These are phyloP conservation scores for Quercus lobata DNA, from an alignment of 331 rosid species.

Conservation along the genomic window DNA sequence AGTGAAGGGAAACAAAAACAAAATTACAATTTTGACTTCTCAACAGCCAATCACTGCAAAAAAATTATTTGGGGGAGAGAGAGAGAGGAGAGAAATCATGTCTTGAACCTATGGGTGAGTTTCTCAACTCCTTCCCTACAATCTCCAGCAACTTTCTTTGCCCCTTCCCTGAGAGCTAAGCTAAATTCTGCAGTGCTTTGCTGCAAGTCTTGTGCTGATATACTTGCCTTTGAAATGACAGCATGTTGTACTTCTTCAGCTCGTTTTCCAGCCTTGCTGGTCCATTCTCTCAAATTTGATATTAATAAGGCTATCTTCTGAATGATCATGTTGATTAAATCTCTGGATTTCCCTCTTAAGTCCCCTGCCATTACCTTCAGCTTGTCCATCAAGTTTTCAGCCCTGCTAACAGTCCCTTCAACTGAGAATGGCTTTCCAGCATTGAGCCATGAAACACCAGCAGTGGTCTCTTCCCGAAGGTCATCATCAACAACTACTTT, in stretches of 20 bases:
- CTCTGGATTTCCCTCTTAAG: constrained; percentile 67
- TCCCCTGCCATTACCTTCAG: constrained; percentile 59
- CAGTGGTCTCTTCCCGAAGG: constrained; percentile 72
- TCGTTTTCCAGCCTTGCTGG: constrained; percentile 42
- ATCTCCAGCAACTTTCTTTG: constrained; percentile 73
- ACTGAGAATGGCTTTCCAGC: constrained; percentile 62
- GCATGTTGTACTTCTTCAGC: constrained; percentile 50
- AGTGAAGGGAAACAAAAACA: constrained; percentile 1
- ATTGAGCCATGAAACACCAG: constrained; percentile 76
- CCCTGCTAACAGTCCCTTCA: constrained; percentile 65
- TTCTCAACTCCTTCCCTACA: constrained; percentile 93
- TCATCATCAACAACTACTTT: constrained; percentile 84
- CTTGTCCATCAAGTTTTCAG: constrained; percentile 60
- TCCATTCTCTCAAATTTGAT: constrained; percentile 62
- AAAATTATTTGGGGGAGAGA: constrained; percentile 4
- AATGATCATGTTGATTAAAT: constrained; percentile 50
- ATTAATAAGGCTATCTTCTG: constrained; percentile 43
- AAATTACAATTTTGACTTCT: constrained; percentile 25
- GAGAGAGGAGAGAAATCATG: constrained; percentile 28
- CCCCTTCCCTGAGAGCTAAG: constrained; percentile 57
- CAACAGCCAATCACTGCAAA: constrained; percentile 7
- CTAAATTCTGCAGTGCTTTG: constrained; percentile 55
- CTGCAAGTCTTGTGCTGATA: constrained; percentile 59
- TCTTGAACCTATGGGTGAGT: constrained; percentile 77
- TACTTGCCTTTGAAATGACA: constrained; percentile 44